phyloP scores from a whole-genome alignment of 257 asterid species.

The Solanum clarkiae region DNA sequence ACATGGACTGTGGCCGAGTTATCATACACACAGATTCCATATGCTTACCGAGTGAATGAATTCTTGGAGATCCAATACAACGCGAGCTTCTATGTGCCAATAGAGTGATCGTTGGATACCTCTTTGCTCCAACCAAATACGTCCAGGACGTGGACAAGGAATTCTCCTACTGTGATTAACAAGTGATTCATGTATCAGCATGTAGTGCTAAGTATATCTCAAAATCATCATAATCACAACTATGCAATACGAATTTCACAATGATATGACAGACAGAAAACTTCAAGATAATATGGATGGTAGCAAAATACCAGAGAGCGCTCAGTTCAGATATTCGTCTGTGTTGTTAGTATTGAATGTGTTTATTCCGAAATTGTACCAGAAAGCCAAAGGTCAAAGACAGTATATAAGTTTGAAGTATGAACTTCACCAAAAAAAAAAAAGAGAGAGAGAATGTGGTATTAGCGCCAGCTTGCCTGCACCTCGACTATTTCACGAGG shows the following conservation, averaged over 20 bases:
- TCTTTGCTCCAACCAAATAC: slow-evolving; percentile 98
- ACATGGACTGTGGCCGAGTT: not conserved
- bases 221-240: not conserved
- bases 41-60: slow-evolving; percentile 46
- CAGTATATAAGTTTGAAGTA: not conserved
- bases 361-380: not conserved
- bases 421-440: not conserved
- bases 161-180: slow-evolving; percentile 47
- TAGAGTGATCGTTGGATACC: slow-evolving; percentile 85
- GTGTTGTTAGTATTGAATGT: not conserved
- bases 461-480: not conserved
- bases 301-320: not conserved
- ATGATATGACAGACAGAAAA: not conserved
- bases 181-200: not conserved
- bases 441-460: not conserved
- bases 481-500: not conserved
- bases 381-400: not conserved
- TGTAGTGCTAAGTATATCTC: not conserved
- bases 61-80: slow-evolving; percentile 90
- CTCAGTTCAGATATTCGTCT: not conserved
- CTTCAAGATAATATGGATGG: not conserved
- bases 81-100: slow-evolving; percentile 98
- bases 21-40: not conserved
- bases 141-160: slow-evolving; percentile 84
- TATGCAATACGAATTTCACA: not conserved